phyloP scores from a whole-genome alignment of 83 land plant species.

The Picea abies region DNA sequence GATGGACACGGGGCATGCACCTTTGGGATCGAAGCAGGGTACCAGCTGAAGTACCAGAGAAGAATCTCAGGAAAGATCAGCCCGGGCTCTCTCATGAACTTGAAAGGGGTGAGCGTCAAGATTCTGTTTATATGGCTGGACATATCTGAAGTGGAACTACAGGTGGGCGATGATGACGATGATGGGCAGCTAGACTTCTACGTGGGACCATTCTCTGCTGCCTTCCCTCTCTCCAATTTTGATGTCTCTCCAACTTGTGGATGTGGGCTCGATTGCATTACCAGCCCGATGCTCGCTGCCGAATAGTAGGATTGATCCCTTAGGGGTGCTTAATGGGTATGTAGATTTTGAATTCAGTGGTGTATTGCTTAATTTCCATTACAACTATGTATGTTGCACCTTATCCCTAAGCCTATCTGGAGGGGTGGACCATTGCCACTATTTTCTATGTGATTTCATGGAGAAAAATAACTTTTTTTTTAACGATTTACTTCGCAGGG shows the following conservation, averaged over 20 bases:
- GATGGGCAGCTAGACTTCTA: slow-evolving; percentile 28
- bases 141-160: slow-evolving; percentile 31
- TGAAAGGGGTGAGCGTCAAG: slow-evolving; percentile 45
- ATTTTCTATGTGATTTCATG: too few species aligned
- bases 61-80: slow-evolving; percentile 26
- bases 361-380: too few species aligned
- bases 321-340: too few species aligned
- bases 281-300: neutral
- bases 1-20: slow-evolving; percentile 18
- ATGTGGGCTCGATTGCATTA: slow-evolving; percentile 21
- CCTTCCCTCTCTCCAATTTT: slow-evolving; percentile 37
- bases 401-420: too few species aligned
- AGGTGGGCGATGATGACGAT: neutral
- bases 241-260: slow-evolving; percentile 34
- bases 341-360: too few species aligned
- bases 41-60: slow-evolving; percentile 27
- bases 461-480: too few species aligned
- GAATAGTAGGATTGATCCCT: too few species aligned
- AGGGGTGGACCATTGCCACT: too few species aligned
- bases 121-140: slow-evolving; percentile 32
- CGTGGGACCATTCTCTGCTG: slow-evolving; percentile 32
- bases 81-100: slow-evolving; percentile 18
- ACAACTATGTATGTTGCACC: too few species aligned
- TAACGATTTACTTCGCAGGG: too few species aligned
- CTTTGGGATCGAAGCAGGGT: slow-evolving; percentile 35